A percentile compares a stretch with the other conserved stretches of the same genome.
Evolutionary conservation across 768 basidiomycete species (phyloP).

Genomic region (Boletus edulis): DNA sequence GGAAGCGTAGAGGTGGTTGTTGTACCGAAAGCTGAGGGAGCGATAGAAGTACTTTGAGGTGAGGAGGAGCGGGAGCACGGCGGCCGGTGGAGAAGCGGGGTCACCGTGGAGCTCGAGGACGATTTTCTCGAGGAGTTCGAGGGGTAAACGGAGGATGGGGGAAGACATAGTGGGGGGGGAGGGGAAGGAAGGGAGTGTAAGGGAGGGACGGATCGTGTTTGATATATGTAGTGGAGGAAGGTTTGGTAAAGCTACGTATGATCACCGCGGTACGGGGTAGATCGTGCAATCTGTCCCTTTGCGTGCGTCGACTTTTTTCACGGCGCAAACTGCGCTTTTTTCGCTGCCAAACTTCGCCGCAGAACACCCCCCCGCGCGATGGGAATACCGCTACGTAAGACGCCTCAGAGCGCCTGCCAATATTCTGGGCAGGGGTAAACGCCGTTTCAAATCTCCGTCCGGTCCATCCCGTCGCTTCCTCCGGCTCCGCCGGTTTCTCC

Average conservation of each 20-base stretch:
- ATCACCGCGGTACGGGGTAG: too few relatives aligned
- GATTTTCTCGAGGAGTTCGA: conserved; percentile 51
- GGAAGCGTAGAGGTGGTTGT: conserved; percentile 44
- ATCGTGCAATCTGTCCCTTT: too few relatives aligned
- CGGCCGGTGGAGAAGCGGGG: conserved; percentile 26
- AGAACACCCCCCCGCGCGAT: background rate
- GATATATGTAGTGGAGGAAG: background rate
- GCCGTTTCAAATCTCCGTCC: too few relatives aligned
- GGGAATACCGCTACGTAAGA: background rate
- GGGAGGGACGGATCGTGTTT: background rate
- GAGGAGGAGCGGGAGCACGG: conserved; percentile 48
- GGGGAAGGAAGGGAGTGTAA: background rate
- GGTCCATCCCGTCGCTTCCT: too few relatives aligned
- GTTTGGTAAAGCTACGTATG: too few relatives aligned
- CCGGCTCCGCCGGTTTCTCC: too few relatives aligned
- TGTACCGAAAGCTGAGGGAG: conserved; percentile 27
- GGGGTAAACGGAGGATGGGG: conserved; percentile 33
- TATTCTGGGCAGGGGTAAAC: too few relatives aligned
- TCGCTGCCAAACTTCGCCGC: background rate
- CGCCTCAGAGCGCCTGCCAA: too few relatives aligned
- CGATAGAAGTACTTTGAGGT: conserved; percentile 40
- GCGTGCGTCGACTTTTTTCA: too few relatives aligned
- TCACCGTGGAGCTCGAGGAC: conserved; percentile 40
- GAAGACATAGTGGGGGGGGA: conserved; percentile 16
- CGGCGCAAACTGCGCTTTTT: background rate